Conservation (phyloP, 2,329 filamentous ascomycete genomes). For the Sordariomycetes sp. region DNA sequence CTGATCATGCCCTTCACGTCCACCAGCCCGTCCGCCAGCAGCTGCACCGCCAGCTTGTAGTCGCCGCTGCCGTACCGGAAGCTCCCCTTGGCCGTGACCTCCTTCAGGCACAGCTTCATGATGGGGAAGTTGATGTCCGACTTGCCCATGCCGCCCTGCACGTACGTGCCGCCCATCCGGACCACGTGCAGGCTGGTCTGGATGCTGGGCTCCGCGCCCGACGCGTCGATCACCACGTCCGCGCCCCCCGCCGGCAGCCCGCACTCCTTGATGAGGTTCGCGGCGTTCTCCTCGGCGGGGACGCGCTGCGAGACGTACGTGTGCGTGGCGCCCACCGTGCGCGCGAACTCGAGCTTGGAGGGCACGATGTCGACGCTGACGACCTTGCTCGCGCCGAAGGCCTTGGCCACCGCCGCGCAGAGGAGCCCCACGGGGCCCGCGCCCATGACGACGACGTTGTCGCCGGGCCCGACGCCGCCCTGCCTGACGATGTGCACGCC, state of each 20-base stretch:
- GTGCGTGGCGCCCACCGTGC: conserved; percentile 61
- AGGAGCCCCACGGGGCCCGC: conserved; percentile 81
- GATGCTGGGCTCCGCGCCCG: conserved; percentile 68
- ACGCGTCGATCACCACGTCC: conserved; percentile 72
- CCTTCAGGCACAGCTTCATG: conserved; percentile 80
- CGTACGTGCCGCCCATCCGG: conserved; percentile 62
- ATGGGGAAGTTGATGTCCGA: conserved; percentile 85
- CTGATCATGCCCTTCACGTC: conserved; percentile 77
- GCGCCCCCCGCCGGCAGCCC: conserved; percentile 57
- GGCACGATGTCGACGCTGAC: conserved; percentile 84
- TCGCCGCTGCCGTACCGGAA: conserved; percentile 87
- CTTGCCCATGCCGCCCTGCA: conserved; percentile 87
- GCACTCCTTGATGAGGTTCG: conserved; percentile 50
- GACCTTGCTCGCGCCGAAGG: conserved; percentile 76
- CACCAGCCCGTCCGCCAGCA: conserved; percentile 63
- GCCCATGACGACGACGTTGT: conserved; percentile 74
- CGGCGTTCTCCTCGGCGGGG: conserved; percentile 62
- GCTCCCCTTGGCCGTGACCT: conserved; percentile 75
- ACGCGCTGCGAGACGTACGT: conserved; percentile 54
- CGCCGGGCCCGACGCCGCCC: conserved; percentile 60
- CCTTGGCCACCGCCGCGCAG: conserved; percentile 74
- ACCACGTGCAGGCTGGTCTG: conserved; percentile 64
- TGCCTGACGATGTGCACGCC: conserved; percentile 77
- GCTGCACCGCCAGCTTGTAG: conserved; percentile 71
- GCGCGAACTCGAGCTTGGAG: conserved; percentile 69